Conservation (phyloP, 768 basidiomycete species). For the Podaxis rugospora region DNA sequence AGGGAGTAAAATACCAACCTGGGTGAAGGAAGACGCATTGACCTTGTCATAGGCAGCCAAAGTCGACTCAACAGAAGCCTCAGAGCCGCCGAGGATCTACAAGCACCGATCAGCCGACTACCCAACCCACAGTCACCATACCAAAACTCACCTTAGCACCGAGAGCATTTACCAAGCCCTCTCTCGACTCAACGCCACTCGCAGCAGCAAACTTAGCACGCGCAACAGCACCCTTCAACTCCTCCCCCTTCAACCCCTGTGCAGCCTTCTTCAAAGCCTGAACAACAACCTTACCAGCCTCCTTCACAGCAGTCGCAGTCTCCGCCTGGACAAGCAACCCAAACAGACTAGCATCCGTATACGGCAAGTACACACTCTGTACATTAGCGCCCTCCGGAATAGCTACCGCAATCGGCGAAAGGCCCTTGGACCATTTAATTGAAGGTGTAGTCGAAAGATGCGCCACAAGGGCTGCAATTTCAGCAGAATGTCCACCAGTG, state of each 20-base stretch:
- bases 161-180: conserved; percentile 57
- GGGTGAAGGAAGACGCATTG: conserved; percentile 59
- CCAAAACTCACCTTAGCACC: conserved; percentile 55
- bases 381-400: conserved; percentile 61
- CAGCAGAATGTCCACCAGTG: conserved; percentile 58
- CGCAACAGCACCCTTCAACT: conserved; percentile 74
- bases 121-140: neutral
- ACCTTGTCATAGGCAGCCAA: conserved; percentile 70
- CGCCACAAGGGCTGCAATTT: conserved; percentile 74
- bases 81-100: conserved; percentile 56
- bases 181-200: conserved; percentile 59
- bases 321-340: conserved; percentile 76
- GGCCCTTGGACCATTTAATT: conserved; percentile 83
- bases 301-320: conserved; percentile 57
- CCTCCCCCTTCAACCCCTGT: conserved; percentile 57
- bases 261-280: conserved; percentile 63
- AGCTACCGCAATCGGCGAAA: conserved; percentile 61
- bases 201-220: conserved; percentile 89
- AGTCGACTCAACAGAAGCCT: conserved; percentile 55
- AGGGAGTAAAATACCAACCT: conserved; percentile 40
- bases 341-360: conserved; percentile 88
- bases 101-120: conserved; percentile 4
- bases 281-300: conserved; percentile 67
- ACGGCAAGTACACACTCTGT: conserved; percentile 75
- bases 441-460: conserved; percentile 75